phyloP scores from a whole-genome alignment of 441 rosid species.

The Omphalea diandra region DNA sequence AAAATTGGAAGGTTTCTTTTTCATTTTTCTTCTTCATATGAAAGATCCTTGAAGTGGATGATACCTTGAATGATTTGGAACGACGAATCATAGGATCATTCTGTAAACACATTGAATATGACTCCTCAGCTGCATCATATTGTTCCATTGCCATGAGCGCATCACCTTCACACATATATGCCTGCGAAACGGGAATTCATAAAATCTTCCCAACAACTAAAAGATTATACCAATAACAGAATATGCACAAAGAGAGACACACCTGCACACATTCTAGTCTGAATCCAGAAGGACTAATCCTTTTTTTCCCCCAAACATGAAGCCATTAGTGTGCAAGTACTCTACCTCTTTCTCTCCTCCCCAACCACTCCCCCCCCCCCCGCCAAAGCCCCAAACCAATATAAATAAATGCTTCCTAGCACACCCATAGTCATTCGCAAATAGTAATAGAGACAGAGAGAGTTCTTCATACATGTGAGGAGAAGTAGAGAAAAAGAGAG shows the following conservation, averaged over 20 bases:
- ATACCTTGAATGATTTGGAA: slow-evolving; percentile 72
- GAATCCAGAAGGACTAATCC: background rate
- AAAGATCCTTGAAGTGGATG: background rate
- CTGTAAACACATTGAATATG: slow-evolving; percentile 53
- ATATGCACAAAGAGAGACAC: background rate
- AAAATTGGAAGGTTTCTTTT: background rate
- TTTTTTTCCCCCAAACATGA: too few relatives aligned
- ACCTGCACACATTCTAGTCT: background rate
- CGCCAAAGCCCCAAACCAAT: background rate
- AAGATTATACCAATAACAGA: background rate
- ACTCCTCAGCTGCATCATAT: slow-evolving; percentile 63
- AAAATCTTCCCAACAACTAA: background rate
- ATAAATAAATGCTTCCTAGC: too few relatives aligned
- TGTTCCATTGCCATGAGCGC: slow-evolving; percentile 57
- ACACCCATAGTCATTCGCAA: too few relatives aligned
- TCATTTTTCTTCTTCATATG: too few relatives aligned
- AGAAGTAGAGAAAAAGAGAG: too few relatives aligned
- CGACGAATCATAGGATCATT: slow-evolving; percentile 69
- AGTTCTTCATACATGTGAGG: background rate
- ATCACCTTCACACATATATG: slow-evolving; percentile 78
- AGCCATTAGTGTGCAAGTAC: background rate
- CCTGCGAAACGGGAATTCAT: slow-evolving; percentile 32
- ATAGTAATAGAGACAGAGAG: background rate
- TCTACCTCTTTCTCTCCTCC: background rate
- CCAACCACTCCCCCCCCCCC: background rate